Evolutionary conservation across 768 basidiomycete species (phyloP).

Genomic region (Xerocomus potaroensis): DNA sequence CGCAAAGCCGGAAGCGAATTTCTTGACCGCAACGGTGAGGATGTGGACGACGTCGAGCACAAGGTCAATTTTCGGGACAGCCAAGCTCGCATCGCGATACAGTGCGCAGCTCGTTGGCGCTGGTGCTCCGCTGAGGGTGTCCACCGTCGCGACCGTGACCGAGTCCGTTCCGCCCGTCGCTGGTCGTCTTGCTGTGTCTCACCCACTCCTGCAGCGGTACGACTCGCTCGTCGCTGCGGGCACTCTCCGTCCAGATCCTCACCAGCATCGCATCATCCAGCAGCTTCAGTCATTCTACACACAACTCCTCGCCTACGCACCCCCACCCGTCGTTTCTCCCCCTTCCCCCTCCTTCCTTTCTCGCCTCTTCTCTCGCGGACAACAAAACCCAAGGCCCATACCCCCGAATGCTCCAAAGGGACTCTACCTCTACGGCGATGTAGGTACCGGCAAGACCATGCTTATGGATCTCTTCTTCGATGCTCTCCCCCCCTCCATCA

Average conservation of each 20-base stretch:
- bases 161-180: not conserved
- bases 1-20: conserved; percentile 4
- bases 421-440: conserved; percentile 93
- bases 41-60: conserved; percentile 3
- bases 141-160: conserved; percentile 4
- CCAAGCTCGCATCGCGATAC: not conserved
- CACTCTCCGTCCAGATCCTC: conserved; percentile 66
- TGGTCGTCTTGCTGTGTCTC: not conserved
- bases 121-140: conserved; percentile 9
- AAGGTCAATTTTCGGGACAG: not conserved
- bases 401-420: conserved; percentile 70
- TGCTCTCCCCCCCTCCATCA: conserved; percentile 64
- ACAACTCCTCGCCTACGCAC: conserved; percentile 63
- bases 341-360: conserved; percentile 23
- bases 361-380: conserved; percentile 29
- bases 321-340: conserved; percentile 50
- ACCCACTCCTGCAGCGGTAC: conserved; percentile 37
- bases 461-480: conserved; percentile 98
- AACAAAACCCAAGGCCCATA: conserved; percentile 26
- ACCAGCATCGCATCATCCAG: conserved; percentile 81
- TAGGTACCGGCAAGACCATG: conserved; percentile 98
- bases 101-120: not conserved
- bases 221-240: conserved; percentile 47
- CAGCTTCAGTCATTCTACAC: conserved; percentile 79
- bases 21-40: conserved; percentile 5